Evolutionary conservation across 2,329 filamentous ascomycete species (phyloP).

Genomic region (Blumeria graminis): DNA sequence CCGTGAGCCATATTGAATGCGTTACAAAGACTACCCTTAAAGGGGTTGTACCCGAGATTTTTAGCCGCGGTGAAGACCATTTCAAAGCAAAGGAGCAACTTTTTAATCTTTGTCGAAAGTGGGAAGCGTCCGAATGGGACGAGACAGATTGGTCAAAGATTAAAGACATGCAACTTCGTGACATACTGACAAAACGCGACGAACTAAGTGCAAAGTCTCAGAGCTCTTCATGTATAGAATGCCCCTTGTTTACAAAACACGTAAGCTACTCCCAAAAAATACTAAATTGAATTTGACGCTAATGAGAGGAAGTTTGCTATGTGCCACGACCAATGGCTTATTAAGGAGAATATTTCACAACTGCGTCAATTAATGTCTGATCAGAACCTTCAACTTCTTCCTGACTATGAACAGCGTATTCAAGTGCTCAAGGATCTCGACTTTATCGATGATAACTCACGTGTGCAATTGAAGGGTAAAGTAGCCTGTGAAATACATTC

Average conservation of each 20-base stretch:
- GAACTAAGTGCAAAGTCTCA: slow-evolving; percentile 39
- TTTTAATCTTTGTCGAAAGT: slow-evolving; percentile 42
- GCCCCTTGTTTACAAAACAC: slow-evolving; percentile 66
- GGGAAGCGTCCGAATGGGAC: slow-evolving; percentile 53
- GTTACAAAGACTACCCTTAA: slow-evolving; percentile 45
- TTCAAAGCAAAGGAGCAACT: slow-evolving; percentile 41
- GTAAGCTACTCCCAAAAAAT: slow-evolving; percentile 24
- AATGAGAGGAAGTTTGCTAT: slow-evolving; percentile 48
- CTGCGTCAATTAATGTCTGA: slow-evolving; percentile 79
- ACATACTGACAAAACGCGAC: slow-evolving; percentile 48
- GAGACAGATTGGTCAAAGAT: slow-evolving; percentile 65
- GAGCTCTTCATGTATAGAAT: slow-evolving; percentile 39
- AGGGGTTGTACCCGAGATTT: slow-evolving; percentile 34
- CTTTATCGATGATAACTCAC: slow-evolving; percentile 68
- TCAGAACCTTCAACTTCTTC: slow-evolving; percentile 83
- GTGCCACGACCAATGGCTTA: slow-evolving; percentile 90
- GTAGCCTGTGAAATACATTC: slow-evolving; percentile 97
- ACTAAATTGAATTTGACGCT: not conserved
- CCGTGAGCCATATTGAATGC: slow-evolving; percentile 59
- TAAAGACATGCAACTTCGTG: slow-evolving; percentile 59
- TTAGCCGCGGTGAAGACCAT: slow-evolving; percentile 25
- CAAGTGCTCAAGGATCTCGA: slow-evolving; percentile 74
- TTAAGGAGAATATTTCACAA: slow-evolving; percentile 77
- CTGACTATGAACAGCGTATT: slow-evolving; percentile 90
- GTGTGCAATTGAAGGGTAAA: slow-evolving; percentile 91